Evolutionary conservation across 805 yeast species (phyloP).

Genomic region (Novakomyces olei): DNA sequence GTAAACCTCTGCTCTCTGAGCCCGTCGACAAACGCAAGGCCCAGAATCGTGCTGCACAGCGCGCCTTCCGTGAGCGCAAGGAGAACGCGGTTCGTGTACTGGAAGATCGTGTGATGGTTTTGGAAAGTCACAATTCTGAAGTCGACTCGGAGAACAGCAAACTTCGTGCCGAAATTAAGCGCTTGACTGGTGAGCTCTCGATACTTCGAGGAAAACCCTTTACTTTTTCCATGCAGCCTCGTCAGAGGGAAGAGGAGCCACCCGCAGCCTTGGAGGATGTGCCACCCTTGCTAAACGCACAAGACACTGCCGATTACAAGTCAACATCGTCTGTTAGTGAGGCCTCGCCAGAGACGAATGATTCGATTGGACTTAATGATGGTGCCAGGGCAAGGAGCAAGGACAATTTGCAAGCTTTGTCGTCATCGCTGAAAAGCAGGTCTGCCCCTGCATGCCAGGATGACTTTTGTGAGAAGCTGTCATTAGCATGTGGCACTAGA

Average conservation of each 20-base stretch:
- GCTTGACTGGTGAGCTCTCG: conserved; percentile 47
- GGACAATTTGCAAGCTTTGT: too few relatives aligned
- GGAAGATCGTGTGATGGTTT: conserved; percentile 48
- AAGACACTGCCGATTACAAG: neutral
- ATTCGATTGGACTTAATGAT: too few relatives aligned
- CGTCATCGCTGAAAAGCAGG: too few relatives aligned
- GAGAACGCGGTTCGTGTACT: conserved; percentile 69
- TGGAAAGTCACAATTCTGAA: conserved; percentile 51
- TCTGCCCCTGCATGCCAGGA: too few relatives aligned
- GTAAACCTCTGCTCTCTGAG: conserved; percentile 57
- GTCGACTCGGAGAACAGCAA: conserved; percentile 53
- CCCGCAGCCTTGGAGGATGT: neutral
- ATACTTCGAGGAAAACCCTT: conserved; percentile 2
- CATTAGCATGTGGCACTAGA: conserved; percentile 75
- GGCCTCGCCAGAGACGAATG: too few relatives aligned
- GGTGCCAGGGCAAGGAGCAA: too few relatives aligned
- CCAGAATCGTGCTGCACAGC: conserved; percentile 94
- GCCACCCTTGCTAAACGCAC: conserved; percentile 1
- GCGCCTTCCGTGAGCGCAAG: conserved; percentile 88
- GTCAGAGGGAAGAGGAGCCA: neutral
- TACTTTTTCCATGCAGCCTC: neutral
- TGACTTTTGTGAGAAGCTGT: conserved; percentile 54
- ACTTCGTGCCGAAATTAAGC: conserved; percentile 51
- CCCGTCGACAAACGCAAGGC: conserved; percentile 83
- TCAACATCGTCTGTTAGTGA: neutral